Percentiles rank a stretch among this genome's conserved stretches.
Evolutionary conservation across 1,139 yeast genomes (phyloP).

Genomic region (Candida sojae): DNA sequence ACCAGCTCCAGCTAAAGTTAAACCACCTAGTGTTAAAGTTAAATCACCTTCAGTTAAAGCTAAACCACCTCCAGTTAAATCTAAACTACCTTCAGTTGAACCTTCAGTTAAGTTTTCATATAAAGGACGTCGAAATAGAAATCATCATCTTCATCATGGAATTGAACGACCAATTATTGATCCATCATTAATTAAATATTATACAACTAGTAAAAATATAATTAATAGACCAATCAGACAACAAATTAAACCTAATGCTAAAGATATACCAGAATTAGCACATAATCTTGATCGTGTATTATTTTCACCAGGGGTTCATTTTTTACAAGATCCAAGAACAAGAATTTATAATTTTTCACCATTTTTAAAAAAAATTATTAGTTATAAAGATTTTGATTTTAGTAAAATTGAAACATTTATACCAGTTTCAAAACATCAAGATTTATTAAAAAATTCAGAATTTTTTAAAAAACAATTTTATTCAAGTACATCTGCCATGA

Average conservation of each 20-base stretch:
- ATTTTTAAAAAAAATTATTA: constrained; percentile 58
- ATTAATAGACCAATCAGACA: constrained; percentile 19
- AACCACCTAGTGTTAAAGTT: no score
- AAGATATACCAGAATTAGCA: constrained; percentile 45
- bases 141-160: not conserved
- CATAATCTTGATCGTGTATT: constrained; percentile 70
- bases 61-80: no score
- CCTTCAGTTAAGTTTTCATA: no score
- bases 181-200: not conserved
- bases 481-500: constrained; percentile 90
- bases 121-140: no score
- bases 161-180: no score
- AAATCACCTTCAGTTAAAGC: no score
- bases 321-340: constrained; percentile 74
- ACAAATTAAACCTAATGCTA: constrained; percentile 23
- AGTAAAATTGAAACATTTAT: constrained; percentile 57
- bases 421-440: constrained; percentile 66
- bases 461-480: constrained; percentile 47
- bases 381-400: constrained; percentile 70
- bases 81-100: no score
- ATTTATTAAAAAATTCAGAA: constrained; percentile 51
- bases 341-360: constrained; percentile 71
- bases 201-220: not conserved
- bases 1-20: no score
- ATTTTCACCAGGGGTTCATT: constrained; percentile 84